A percentile compares a stretch with the other conserved stretches of the same genome.
Evolutionary conservation across 1,284 basidiomycete genomes (phyloP).

Genomic region (Apiotrichum veenhuisii): DNA sequence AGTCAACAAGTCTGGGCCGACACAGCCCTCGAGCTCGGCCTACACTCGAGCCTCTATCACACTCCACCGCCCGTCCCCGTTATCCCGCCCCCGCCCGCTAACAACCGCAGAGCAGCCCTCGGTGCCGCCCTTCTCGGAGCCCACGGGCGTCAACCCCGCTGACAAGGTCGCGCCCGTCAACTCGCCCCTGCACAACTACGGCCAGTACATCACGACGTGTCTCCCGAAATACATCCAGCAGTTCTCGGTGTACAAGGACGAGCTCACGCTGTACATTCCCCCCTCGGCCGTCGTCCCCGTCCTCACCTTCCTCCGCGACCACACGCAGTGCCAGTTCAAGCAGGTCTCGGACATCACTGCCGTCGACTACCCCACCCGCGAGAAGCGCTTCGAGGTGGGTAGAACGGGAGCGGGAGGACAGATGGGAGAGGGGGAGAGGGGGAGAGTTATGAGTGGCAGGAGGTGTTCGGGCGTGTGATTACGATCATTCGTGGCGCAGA

Average conservation of each 20-base stretch:
- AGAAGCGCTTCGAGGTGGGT: conserved; percentile 80
- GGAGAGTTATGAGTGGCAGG: too few relatives aligned
- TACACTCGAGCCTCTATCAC: too few relatives aligned
- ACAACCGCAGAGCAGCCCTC: conserved; percentile 45
- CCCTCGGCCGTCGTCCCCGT: conserved; percentile 80
- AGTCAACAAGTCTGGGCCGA: too few relatives aligned
- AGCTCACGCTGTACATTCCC: conserved; percentile 74
- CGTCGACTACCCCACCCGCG: conserved; percentile 89
- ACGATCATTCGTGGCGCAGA: too few relatives aligned
- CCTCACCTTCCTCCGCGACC: conserved; percentile 91
- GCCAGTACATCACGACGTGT: conserved; percentile 83
- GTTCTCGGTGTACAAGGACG: conserved; percentile 97
- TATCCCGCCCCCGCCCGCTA: not conserved
- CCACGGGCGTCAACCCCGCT: conserved; percentile 78
- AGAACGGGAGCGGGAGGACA: not conserved
- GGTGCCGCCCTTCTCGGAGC: conserved; percentile 74
- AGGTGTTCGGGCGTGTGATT: too few relatives aligned
- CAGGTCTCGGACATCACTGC: conserved; percentile 88
- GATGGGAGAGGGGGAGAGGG: not conserved
- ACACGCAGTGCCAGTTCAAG: conserved; percentile 95
- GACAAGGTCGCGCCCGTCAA: conserved; percentile 66
- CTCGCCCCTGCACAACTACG: conserved; percentile 77
- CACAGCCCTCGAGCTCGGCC: too few relatives aligned
- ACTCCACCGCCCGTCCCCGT: too few relatives aligned
- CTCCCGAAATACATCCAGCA: conserved; percentile 94